Conservation (phyloP, 306 rosid species). For the Rosa rugosa region DNA sequence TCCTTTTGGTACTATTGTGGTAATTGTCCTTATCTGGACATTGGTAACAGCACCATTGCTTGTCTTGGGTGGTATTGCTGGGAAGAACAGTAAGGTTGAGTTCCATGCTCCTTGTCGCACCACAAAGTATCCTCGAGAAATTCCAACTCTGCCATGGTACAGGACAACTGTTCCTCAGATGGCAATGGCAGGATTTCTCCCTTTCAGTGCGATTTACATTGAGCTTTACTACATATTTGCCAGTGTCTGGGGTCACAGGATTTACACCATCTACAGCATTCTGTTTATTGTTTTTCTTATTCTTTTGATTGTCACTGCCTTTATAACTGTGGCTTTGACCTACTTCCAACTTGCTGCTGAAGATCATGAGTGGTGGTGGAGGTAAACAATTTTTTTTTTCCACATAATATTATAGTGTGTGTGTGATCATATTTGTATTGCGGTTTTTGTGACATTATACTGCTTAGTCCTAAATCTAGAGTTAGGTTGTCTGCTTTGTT, state of each 20-base stretch:
- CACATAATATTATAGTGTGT: too few species aligned
- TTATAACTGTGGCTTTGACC: slow-evolving; percentile 96
- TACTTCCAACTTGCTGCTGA: slow-evolving; percentile 99
- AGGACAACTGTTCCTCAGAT: slow-evolving; percentile 89
- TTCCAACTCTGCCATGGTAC: slow-evolving; percentile 93
- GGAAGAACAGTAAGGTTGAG: slow-evolving; percentile 86
- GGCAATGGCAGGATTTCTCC: slow-evolving; percentile 99
- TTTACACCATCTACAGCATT: slow-evolving; percentile 95
- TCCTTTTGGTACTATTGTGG: slow-evolving; percentile 92
- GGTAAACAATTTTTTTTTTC: slow-evolving; percentile 45
- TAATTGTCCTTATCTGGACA: slow-evolving; percentile 93
- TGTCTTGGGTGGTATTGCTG: slow-evolving; percentile 96
- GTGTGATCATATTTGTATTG: not conserved
- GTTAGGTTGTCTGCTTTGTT: not conserved
- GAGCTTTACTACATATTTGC: slow-evolving; percentile 98
- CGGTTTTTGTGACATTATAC: not conserved
- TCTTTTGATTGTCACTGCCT: slow-evolving; percentile 95
- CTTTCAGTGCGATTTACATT: slow-evolving; percentile 95
- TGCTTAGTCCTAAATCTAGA: not conserved
- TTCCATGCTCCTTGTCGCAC: slow-evolving; percentile 96
- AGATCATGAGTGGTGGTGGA: slow-evolving; percentile 99
- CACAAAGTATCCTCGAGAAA: slow-evolving; percentile 89
- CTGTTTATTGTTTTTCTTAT: slow-evolving; percentile 90
- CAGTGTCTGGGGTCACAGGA: slow-evolving; percentile 98
- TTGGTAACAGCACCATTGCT: slow-evolving; percentile 91